phyloP scores from a whole-genome alignment of 2,329 filamentous ascomycete genomes.

The Oidium heveae region DNA sequence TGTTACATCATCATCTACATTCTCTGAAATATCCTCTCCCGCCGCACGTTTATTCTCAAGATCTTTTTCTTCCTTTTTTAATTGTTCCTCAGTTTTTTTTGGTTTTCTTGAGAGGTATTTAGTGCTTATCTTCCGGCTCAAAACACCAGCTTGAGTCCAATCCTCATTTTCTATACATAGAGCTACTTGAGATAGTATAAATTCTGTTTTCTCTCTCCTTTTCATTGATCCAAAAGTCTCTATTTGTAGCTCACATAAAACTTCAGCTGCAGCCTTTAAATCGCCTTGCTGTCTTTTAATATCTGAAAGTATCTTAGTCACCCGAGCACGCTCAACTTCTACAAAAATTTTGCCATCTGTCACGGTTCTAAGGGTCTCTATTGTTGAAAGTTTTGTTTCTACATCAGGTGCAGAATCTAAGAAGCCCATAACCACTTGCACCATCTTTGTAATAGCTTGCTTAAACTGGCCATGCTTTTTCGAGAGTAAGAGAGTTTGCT shows the following conservation, averaged over 20 bases:
- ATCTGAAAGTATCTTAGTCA: constrained; percentile 83
- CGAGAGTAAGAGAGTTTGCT: constrained; percentile 82
- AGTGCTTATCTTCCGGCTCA: constrained; percentile 93
- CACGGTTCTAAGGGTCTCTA: constrained; percentile 84
- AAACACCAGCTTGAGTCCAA: constrained; percentile 84
- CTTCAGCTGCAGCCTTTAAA: constrained; percentile 68
- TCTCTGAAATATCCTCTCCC: constrained; percentile 54
- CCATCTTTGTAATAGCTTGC: constrained; percentile 97
- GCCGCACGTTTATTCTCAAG: constrained; percentile 64
- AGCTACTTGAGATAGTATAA: constrained; percentile 83
- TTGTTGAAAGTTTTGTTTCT: constrained; percentile 76
- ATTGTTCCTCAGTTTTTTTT: constrained; percentile 69
- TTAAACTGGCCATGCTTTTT: constrained; percentile 99
- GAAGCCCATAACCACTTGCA: constrained; percentile 85
- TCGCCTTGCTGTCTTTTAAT: constrained; percentile 96
- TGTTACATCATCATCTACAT: constrained; percentile 69
- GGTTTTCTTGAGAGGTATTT: constrained; percentile 72
- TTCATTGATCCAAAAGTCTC: constrained; percentile 99
- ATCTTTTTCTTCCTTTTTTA: constrained; percentile 77
- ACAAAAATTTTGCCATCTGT: constrained; percentile 99
- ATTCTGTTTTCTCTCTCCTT: constrained; percentile 91
- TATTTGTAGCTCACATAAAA: constrained; percentile 89
- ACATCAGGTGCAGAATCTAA: constrained; percentile 62
- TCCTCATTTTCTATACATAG: constrained; percentile 89
- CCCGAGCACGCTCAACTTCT: constrained; percentile 86